Base-by-base conservation (phyloP, 306 rosid genomes). In the Casuarina cunninghamiana region DNA sequence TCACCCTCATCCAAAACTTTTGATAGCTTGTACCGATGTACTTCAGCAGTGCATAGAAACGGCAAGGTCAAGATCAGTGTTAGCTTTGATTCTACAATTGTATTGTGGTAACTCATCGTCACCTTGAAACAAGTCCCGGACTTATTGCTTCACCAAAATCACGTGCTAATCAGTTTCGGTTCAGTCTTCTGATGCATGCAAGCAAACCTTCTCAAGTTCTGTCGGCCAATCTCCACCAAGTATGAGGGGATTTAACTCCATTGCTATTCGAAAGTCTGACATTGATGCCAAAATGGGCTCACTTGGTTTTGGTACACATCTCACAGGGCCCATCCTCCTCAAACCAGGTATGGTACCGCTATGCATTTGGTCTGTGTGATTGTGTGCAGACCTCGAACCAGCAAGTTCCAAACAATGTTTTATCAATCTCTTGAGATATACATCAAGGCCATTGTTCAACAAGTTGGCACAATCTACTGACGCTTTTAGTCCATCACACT, bases 151-250 rank as follows among this genome's bases (percentile, higher is more conserved):
- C 65, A 74, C 49, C 69, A 63, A 58, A 79, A 82, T 73, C 76
- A 75, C 53, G 72, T 46, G 68, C 80, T 35, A 71, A 58, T 73
- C 73, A 60, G 80, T 46, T 76, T 72, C 73, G 79, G 48, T 42
- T 81, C 80, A 81, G 67, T 80, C 82, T 74, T 81, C 86, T 63
- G 70, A 85, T 17, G 82, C 85, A 38, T 69, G 81, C 74, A 84
- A 74, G 61, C 83, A 80, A 72, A 84, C 38, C 84, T 79, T 90
- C 84, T 92, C 97, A 55, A 86, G 78, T 62, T 79, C 77, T 21
- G 69, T 69, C 3, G 95, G 73, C 92, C 96, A 90, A 72, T 90
- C 88, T 90, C 76, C 81, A 66, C 96, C 93, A 39, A 90, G 89
- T 77, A 87, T 5, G 43, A 19, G 67, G 80, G 93, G 93, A 78